Evolutionary conservation across 2,329 filamentous ascomycete genomes (phyloP).

Genomic region (Trichoderma pleuroti): DNA sequence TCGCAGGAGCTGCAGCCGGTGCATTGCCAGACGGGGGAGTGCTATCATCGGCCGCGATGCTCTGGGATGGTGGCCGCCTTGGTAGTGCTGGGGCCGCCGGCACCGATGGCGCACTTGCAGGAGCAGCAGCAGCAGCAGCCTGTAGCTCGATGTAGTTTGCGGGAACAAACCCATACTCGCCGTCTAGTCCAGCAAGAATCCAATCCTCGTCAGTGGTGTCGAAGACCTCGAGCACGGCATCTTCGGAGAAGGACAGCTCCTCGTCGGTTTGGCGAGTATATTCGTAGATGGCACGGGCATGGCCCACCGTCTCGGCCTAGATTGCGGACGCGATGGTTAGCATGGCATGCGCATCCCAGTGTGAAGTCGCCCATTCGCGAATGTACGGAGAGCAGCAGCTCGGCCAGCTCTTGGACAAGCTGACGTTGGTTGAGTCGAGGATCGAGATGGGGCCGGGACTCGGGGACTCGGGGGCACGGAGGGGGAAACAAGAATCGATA

Average conservation of each 20-base stretch:
- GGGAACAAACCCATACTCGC: slow-evolving; percentile 90
- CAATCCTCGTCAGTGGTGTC: slow-evolving; percentile 92
- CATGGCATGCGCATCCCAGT: slow-evolving; percentile 38
- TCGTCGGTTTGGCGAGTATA: slow-evolving; percentile 97
- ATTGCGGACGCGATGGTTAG: slow-evolving; percentile 31
- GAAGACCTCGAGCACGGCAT: slow-evolving; percentile 77
- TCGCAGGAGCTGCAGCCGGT: slow-evolving; percentile 51
- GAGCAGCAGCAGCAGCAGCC: slow-evolving; percentile 44
- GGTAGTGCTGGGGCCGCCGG: slow-evolving; percentile 43
- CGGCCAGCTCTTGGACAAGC: not conserved
- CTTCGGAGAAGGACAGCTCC: slow-evolving; percentile 92
- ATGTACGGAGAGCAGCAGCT: not conserved
- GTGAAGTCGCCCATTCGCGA: not conserved
- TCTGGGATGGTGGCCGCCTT: slow-evolving; percentile 38
- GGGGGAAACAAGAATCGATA: not conserved
- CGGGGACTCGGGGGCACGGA: slow-evolving; percentile 8
- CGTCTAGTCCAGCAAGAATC: slow-evolving; percentile 83
- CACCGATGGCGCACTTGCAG: slow-evolving; percentile 40
- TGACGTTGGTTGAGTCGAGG: not conserved
- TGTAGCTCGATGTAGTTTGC: slow-evolving; percentile 88
- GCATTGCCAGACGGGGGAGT: not conserved
- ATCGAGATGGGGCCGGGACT: not conserved
- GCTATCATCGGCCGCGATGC: slow-evolving; percentile 19
- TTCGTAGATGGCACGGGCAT: slow-evolving; percentile 93
- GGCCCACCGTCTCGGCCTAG: slow-evolving; percentile 39